Conservation (phyloP, 352 stramenopile species). For the Globisporangium paroecandrum region DNA sequence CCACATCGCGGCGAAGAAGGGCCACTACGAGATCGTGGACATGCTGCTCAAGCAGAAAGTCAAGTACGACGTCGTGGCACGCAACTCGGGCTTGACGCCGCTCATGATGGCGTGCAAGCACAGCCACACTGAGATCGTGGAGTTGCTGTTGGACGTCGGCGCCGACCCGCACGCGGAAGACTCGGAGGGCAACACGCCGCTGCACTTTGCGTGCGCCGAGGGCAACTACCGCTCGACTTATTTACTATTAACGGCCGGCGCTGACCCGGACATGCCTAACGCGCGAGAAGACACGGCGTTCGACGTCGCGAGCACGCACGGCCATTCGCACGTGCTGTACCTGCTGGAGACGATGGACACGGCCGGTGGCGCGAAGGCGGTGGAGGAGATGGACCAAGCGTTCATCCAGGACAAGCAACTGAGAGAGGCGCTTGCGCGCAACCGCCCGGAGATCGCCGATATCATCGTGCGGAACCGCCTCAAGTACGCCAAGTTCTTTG, state of each 20-base stretch:
- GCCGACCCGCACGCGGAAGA: slow-evolving; percentile 78
- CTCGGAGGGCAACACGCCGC: slow-evolving; percentile 71
- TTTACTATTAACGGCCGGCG: slow-evolving; percentile 74
- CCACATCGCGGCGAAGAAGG: slow-evolving; percentile 61
- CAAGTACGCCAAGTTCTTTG: slow-evolving; percentile 67
- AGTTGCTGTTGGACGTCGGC: slow-evolving; percentile 65
- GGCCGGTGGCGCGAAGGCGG: slow-evolving; percentile 44
- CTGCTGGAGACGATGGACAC: slow-evolving; percentile 77
- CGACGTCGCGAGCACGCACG: slow-evolving; percentile 62
- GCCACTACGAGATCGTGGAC: slow-evolving; percentile 37
- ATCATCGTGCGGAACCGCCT: slow-evolving; percentile 77
- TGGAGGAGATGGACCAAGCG: slow-evolving; percentile 59
- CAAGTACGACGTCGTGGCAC: slow-evolving; percentile 45
- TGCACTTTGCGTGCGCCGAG: slow-evolving; percentile 73
- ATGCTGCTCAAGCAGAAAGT: slow-evolving; percentile 41
- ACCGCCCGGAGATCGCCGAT: slow-evolving; percentile 65
- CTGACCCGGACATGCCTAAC: slow-evolving; percentile 84
- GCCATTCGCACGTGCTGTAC: slow-evolving; percentile 72
- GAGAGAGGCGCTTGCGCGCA: slow-evolving; percentile 50
- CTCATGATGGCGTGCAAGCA: slow-evolving; percentile 66
- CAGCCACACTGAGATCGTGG: slow-evolving; percentile 57
- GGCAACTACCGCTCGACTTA: slow-evolving; percentile 80
- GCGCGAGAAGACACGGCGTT: slow-evolving; percentile 74
- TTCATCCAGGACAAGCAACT: slow-evolving; percentile 64
- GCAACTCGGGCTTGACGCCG: slow-evolving; percentile 47